A percentile compares a stretch with the other conserved stretches of the same genome.
Evolutionary conservation across 495 filamentous ascomycete genomes (phyloP).

Genomic region (Aspergillus biplanus): DNA sequence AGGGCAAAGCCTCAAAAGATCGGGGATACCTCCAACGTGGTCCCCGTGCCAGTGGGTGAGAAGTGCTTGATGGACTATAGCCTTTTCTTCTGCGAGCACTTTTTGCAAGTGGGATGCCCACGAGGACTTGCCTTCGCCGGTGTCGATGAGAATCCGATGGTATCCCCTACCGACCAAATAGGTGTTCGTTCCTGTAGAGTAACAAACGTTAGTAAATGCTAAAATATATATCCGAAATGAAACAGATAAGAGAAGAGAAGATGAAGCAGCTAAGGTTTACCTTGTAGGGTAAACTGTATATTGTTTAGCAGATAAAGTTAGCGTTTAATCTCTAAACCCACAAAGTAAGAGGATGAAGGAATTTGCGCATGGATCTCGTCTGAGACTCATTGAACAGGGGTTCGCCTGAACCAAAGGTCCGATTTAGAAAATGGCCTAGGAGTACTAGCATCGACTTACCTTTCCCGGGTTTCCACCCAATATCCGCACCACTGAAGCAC

Average conservation of each 20-base stretch:
- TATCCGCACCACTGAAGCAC: slow-evolving; percentile 69
- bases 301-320: slow-evolving; percentile 4
- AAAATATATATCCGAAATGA: background rate
- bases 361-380: background rate
- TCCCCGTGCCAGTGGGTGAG: slow-evolving; percentile 93
- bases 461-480: slow-evolving; percentile 83
- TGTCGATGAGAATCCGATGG: slow-evolving; percentile 76
- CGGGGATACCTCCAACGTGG: slow-evolving; percentile 73
- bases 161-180: slow-evolving; percentile 77
- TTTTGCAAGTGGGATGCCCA: slow-evolving; percentile 63
- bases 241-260: background rate
- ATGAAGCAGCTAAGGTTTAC: slow-evolving; percentile 26
- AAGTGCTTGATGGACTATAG: slow-evolving; percentile 64
- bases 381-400: background rate
- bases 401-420: too few species aligned
- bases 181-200: slow-evolving; percentile 74
- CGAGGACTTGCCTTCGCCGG: slow-evolving; percentile 67
- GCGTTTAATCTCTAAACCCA: background rate
- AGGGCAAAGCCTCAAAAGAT: slow-evolving; percentile 67
- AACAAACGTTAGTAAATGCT: slow-evolving; percentile 5
- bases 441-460: slow-evolving; percentile 38
- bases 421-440: too few species aligned
- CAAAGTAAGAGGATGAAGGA: background rate
- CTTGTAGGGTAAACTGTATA: slow-evolving; percentile 54
- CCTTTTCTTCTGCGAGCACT: slow-evolving; percentile 66